Evolutionary conservation across 78 protist species (phyloP).

Genomic region (Parvularia atlantis): DNA sequence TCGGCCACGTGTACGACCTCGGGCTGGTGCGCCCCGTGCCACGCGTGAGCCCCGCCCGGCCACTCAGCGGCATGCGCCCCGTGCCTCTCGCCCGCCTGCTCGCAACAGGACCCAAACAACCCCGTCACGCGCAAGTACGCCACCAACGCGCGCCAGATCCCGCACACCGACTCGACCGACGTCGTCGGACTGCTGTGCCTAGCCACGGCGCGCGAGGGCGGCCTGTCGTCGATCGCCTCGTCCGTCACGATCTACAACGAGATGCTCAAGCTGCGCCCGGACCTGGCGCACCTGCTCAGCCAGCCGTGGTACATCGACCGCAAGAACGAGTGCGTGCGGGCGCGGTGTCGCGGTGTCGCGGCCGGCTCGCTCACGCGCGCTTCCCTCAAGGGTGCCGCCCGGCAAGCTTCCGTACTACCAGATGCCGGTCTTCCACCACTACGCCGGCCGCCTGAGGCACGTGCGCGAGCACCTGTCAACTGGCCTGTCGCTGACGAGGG

Average conservation of each 20-base stretch:
- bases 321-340: no score
- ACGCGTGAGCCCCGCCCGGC: no score
- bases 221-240: not conserved
- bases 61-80: no score
- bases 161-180: not conserved
- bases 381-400: not conserved
- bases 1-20: no score
- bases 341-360: no score
- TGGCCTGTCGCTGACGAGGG: no score
- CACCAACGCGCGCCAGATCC: not conserved
- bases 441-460: not conserved
- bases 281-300: not conserved
- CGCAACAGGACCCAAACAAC: no score
- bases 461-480: no score
- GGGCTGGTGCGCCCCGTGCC: no score
- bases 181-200: constrained; percentile 7
- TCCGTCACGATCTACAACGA: constrained; percentile 1
- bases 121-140: not conserved
- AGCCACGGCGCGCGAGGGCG: not conserved
- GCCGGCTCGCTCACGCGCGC: no score
- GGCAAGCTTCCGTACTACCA: not conserved
- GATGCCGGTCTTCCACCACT: not conserved
- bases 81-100: no score
- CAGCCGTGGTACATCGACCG: no score
- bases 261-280: not conserved